These are phyloP conservation scores for Hypsizygus marmoreus DNA, from an alignment of 768 basidiomycete species.

Conservation along the genomic window DNA sequence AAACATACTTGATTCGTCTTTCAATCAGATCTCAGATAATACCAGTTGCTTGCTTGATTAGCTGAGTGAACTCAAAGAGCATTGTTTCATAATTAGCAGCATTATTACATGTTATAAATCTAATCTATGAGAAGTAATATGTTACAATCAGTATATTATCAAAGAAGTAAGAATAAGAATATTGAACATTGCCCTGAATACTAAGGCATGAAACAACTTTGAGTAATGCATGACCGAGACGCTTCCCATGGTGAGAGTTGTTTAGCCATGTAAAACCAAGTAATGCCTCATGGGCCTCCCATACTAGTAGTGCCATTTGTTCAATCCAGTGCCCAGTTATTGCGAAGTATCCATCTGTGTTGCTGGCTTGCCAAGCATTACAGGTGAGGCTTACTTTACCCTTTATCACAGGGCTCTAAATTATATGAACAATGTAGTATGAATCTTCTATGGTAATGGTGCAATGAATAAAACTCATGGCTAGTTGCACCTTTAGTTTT, in stretches of 20 bases:
- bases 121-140: conserved; percentile 24
- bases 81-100: conserved; percentile 35
- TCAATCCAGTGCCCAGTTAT: conserved; percentile 43
- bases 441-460: no score
- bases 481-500: conserved; percentile 1
- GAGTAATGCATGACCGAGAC: conserved; percentile 34
- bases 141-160: conserved; percentile 25
- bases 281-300: conserved; percentile 29
- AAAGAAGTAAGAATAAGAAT: no score
- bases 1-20: not conserved
- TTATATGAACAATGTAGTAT: conserved; percentile 11
- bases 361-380: conserved; percentile 42
- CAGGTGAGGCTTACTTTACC: conserved; percentile 30
- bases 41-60: conserved; percentile 1
- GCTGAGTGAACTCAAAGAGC: conserved; percentile 21
- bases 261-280: conserved; percentile 38
- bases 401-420: conserved; percentile 1
- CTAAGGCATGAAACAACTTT: conserved; percentile 26
- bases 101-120: conserved; percentile 36
- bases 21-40: not conserved
- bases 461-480: no score
- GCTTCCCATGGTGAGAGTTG: conserved; percentile 34
- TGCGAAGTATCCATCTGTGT: conserved; percentile 39
- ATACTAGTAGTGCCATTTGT: conserved; percentile 22
- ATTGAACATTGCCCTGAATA: conserved; percentile 29